Evolutionary conservation across 495 filamentous ascomycete species (phyloP), one percentile per base, ranked within the genome.

Genomic region (Trichoderma gamsii): DNA sequence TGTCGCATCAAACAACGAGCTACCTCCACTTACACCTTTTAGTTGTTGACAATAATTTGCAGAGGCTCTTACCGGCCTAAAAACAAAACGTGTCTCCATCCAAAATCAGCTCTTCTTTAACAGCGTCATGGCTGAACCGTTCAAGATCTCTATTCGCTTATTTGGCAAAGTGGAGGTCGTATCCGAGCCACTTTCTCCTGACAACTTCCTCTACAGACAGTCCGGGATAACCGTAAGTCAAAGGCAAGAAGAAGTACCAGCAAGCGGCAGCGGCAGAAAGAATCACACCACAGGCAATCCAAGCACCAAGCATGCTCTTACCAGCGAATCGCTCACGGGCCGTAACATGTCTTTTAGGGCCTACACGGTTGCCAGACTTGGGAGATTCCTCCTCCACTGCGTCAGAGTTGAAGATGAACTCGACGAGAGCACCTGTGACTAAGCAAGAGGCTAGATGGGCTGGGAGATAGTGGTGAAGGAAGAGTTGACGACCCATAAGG

Each of bases 101-200:
- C n/a, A 9, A 38, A n/a, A 25, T 21, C 49, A 23, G 8, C 21
- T 23, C 16, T 11, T 25, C 49, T 23, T 52, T n/a, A 21, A 25
- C 49, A 52, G 16, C 9, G 4, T n/a, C 63, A 41, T 13, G 35
- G 8, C 35, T 52, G 2, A 0, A 9, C 8, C 65, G 0, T 15
- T n/a, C 18, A n/a, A 9, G n/a, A 52, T 1, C 16, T 25, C 9
- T 9, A 41, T 23, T 59, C 13, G 13, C 72, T 80, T 90, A 99
- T 86, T 99, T 99, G 46, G 95, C 95, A 80, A 98, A 99, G 81
- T 99, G 95, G 77, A 99, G 84, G 79, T 99, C 95, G 77, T 99
- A 99, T 63, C 89, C 89, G 74, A 98, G 81, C 95, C 93, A 99
- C 81, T 97, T 97, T 77, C 95, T 86, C 64, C 91, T 87, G 66